These are phyloP conservation scores for Zasmidium citrigriseum DNA, from an alignment of 2,329 filamentous ascomycete genomes.

Conservation along the genomic window DNA sequence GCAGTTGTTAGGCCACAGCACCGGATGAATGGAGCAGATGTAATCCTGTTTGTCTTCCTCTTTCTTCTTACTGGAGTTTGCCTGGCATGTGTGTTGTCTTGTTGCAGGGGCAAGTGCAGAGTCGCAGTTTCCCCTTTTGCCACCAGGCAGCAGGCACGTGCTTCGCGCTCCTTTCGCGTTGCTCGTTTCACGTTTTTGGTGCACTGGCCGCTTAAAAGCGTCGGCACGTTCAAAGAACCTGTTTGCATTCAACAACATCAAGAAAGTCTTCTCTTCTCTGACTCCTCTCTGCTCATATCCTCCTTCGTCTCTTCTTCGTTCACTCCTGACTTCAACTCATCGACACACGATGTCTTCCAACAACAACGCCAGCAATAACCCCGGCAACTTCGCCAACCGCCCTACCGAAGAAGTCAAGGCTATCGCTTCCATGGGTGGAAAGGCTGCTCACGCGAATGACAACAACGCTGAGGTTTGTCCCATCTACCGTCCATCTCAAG, in stretches of 20 bases:
- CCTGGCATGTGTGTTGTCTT: not conserved
- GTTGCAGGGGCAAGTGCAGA: not conserved
- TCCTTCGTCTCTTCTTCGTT: not conserved
- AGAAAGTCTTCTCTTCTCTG: not conserved
- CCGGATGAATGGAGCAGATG: not conserved
- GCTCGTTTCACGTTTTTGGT: not conserved
- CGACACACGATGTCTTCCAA: constrained; percentile 27
- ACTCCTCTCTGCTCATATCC: not conserved
- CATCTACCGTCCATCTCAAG: not conserved
- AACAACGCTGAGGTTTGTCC: constrained; percentile 1
- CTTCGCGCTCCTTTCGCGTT: not conserved
- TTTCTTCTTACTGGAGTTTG: not conserved
- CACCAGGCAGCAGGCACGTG: constrained; percentile 6
- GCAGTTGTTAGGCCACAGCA: not conserved
- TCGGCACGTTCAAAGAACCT: constrained; percentile 4
- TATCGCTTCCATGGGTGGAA: constrained; percentile 53
- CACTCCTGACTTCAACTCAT: no score
- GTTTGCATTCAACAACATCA: not conserved
- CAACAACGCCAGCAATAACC: constrained; percentile 40
- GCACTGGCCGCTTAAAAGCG: not conserved
- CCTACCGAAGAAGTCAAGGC: constrained; percentile 51
- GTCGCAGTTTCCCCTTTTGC: not conserved
- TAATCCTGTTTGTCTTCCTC: not conserved
- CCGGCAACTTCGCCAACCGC: constrained; percentile 56
- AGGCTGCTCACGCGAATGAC: constrained; percentile 32